Base-by-base conservation (phyloP, 2,329 filamentous ascomycete genomes). In the Botrytis aclada region DNA sequence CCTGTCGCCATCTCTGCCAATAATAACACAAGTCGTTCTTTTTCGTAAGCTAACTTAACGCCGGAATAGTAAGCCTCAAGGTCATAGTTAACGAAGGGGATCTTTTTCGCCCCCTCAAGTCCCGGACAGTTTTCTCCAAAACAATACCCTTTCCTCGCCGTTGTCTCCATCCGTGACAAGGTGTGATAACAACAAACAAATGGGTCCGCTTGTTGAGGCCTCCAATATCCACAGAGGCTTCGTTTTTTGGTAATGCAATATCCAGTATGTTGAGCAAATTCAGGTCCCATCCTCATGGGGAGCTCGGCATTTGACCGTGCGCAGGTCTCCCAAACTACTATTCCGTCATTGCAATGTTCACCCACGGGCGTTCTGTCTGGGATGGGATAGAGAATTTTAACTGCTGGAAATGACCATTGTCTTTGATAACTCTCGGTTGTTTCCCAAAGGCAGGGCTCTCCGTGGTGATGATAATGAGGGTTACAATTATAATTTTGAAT, bases 101-200 rank as follows among this genome's bases (percentile, higher is more conserved):
- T 14, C 9, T 5, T 25, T 34, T 12, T 29, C 6, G 22, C 18
- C 4, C 16, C 43, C 32, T 14, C 16, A 41, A 54, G 25, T 8
- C n/a, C 47, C 16, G 34, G 64, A 29, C 64, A 67, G 20, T 56
- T 56, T 37, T 67, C 65, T n/a, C 65, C 65, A 56, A 67, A 3
- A 25, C 65, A 56, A 41, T 25, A 4, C n/a, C 65, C 47, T 1
- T 56, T 22, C 47, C 32, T 39, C 16, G 22, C 1, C 18, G 14
- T 12, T 16, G 18, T 4, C 14, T 34, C 16, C 64, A 39, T 7
- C 22, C 10, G n/a, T 62, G 1, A 39, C 20, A 22, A 5, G 20
- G 10, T 9, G 18, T 29, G n/a, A n/a, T n/a, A 39, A 25, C 47
- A 41, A 41, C 34, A 67, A 56, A 34, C 5, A 29, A 12, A 20